These are phyloP conservation scores for Coleophoma crateriformis DNA, from an alignment of 2,329 filamentous ascomycete genomes.

Conservation along the genomic window DNA sequence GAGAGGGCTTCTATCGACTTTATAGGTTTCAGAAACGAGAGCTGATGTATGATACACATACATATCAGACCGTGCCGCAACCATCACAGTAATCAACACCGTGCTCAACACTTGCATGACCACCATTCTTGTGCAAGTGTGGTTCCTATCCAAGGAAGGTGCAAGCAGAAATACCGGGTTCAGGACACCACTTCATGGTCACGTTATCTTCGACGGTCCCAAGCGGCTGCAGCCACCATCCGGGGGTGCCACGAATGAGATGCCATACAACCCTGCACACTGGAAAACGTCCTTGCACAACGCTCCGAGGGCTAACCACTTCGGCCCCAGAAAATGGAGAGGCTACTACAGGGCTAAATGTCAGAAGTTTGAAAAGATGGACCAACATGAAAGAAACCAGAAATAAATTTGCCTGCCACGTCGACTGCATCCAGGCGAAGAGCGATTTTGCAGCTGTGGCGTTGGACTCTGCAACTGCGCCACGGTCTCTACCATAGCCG, in stretches of 20 bases:
- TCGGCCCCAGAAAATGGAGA: constrained; percentile 2
- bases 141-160: neutral
- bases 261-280: constrained; percentile 14
- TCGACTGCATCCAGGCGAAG: constrained; percentile 4
- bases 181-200: constrained; percentile 20
- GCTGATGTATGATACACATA: constrained; percentile 8
- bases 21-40: constrained; percentile 18
- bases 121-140: constrained; percentile 1
- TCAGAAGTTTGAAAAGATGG: constrained; percentile 1
- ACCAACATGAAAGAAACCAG: neutral
- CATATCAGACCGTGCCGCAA: constrained; percentile 3
- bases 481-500: constrained; percentile 16
- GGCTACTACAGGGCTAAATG: constrained; percentile 5
- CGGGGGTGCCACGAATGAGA: constrained; percentile 16
- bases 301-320: constrained; percentile 4
- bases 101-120: neutral
- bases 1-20: constrained; percentile 8
- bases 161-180: constrained; percentile 7
- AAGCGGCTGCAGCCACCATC: constrained; percentile 11
- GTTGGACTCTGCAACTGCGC: constrained; percentile 14
- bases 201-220: constrained; percentile 21
- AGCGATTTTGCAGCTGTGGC: constrained; percentile 5
- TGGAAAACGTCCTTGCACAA: constrained; percentile 9
- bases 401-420: constrained; percentile 14
- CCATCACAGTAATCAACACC: neutral